Base-by-base conservation (phyloP, 2,329 filamentous ascomycete species). In the Sarocladium brachiariae region DNA sequence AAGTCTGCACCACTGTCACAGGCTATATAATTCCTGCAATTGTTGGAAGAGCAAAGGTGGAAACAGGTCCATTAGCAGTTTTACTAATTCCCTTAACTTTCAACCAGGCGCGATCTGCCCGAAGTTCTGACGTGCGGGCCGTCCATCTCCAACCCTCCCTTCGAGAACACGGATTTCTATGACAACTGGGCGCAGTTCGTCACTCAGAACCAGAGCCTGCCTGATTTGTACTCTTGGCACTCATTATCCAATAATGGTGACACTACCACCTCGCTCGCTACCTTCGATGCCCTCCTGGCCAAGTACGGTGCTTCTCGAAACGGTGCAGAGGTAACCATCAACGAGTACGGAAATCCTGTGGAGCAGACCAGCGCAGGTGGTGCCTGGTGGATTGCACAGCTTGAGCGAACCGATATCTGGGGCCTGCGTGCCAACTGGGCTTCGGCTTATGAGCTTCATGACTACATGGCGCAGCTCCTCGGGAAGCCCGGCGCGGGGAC, bases 161-260 rank as follows among this genome's bases (percentile, higher is more conserved):
- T 54, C n/a, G 53, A 52, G 38, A 65, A 68, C 48, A 58, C 55
- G n/a, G 72, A 67, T 67, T 76, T 70, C 70, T 64, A 61, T 3
- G 57, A 58, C 25, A 71, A 67, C 65, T 23, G 66, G 1, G 51
- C 55, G 2, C 60, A 62, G 37, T 59, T 74, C 18, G 58, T 60
- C 4, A 52, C 52, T 14, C n/a, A n/a, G n/a, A 70, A 73, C 52
- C 53, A 63, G 4, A 65, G 60, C 14, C 57, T 70, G 24, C 73
- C 73, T 0, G 69, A 74, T 27, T 67, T 70, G 51, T 74, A 71
- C 53, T 58, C 66, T 16, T 75, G 66, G 63, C 73, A 76, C 52
- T 58, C n/a, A n/a, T n/a, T n/a, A n/a, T n/a, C n/a, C n/a, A n/a
- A 47, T 23, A 46, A 47, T 19, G 51, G 49, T 16, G 43, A 47